Evolutionary conservation across 2,329 filamentous ascomycete species (phyloP).

Genomic region (Aspergillus eucalypticola): DNA sequence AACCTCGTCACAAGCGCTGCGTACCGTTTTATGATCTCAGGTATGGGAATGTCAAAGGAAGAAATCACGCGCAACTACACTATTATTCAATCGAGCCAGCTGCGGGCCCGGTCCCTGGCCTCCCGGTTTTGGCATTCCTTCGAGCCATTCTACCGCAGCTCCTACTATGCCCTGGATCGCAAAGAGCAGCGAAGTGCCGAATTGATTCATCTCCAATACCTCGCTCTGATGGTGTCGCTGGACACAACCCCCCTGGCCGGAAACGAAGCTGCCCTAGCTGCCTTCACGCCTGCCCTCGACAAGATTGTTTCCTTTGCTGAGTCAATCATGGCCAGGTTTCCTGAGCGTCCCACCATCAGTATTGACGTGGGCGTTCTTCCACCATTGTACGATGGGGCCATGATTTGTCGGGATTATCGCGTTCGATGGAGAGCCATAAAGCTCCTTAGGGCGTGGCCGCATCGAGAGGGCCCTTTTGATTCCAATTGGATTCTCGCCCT

Average conservation of each 20-base stretch:
- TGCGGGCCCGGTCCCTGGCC: not conserved
- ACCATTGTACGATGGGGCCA: not conserved
- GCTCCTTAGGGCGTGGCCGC: conserved; percentile 2
- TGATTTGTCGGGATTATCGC: not conserved
- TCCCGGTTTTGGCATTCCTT: not conserved
- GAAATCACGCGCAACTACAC: not conserved
- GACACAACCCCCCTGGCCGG: not conserved
- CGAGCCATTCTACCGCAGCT: not conserved
- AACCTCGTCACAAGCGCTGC: not conserved
- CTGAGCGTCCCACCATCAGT: not conserved
- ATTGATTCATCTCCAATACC: not conserved
- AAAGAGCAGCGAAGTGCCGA: not conserved
- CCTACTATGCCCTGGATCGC: not conserved
- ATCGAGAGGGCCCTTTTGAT: conserved; percentile 1
- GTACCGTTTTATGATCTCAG: not conserved
- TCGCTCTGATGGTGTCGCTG: not conserved
- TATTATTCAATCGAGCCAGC: not conserved
- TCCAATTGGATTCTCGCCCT: not conserved
- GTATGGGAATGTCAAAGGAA: not conserved
- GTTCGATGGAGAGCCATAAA: not conserved
- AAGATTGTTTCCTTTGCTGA: not conserved
- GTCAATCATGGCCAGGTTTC: not conserved
- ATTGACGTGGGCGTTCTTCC: not conserved
- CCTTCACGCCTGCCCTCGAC: not conserved
- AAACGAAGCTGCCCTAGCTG: not conserved